Base-by-base conservation (phyloP, 495 filamentous ascomycete species). In the Aspergillus coremiiformis region DNA sequence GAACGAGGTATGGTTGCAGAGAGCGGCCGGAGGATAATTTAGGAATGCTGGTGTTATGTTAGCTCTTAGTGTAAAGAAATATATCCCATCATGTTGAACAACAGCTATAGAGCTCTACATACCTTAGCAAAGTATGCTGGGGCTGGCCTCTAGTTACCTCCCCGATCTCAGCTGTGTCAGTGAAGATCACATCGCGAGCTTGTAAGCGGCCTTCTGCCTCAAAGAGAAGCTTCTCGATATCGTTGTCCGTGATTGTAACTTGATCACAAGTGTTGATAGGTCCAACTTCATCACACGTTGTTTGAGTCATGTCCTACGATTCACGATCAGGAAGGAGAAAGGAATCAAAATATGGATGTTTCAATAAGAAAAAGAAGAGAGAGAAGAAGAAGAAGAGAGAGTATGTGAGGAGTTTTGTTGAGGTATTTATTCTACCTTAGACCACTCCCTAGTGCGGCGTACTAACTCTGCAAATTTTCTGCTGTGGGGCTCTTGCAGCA, bases 171-270 rank as follows among this genome's bases (percentile, higher is more conserved):
- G 27, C 23, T 1, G 11, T 23, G 15, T 50, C 20, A 27, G 51
- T 17, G 22, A 45, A 8, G 19, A 54, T 47, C 7, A 49, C 49
- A n/a, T 60, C 50, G 10, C 54, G 44, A 12, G 60, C 57, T 50
- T 66, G 76, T 53, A 89, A 67, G 43, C 84, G 74, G 50, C 67
- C 60, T 58, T 86, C 81, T 29, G 86, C 86, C 66, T 85, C 75
- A 46, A 75, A 69, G 35, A 90, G 76, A 30, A 90, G 72, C 55
- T 78, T 67, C 53, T 77, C 68, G 46, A 88, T 75, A 60, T 83
- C 78, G 54, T 81, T 76, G 74, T 81, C 81, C 29, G 63, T 65
- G 44, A 69, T 42, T 20, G 65, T 57, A 41, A 59, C 47, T 30
- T 63, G 54, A 51, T 55, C 47, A 12, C 54, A 59, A 3, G 3